Base-by-base conservation (phyloP, 2,329 filamentous ascomycete genomes). In the Corinectria fuckeliana region DNA sequence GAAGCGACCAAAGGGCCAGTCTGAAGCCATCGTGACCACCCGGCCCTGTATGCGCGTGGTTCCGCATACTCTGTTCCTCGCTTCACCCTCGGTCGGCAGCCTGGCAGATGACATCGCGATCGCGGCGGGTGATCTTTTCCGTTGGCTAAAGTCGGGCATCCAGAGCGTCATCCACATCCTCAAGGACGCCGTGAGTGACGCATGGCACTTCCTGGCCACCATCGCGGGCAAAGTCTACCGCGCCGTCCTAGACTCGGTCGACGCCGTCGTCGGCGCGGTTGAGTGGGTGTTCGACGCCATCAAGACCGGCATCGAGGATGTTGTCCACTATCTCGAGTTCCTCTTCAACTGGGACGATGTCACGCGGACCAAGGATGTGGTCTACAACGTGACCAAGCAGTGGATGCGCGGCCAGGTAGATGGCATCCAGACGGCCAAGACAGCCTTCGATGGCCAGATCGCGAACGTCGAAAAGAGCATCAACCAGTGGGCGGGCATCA, bases 201-300 rank as follows among this genome's bases (percentile, higher is more conserved):
- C 39, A 14, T 54, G 50, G 50, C 23, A 54, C 21, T 44, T 54
- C 21, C 11, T 54, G 4, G 50, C 32, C 23, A 36, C 42, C 13
- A 34, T 47, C 14, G n/a, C 20, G n/a, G 39, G 23, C 23, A 10
- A 54, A 16, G 28, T 36, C 13, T 54, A 54, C 21, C 38, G 16
- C 25, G 50, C 50, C 21, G 25, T 47, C 16, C 26, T 47, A 5
- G 39, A 54, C 39, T 18, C 52, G 5, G 28, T 55, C 8, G 52
- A 48, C 2, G 41, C 41, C 14, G 30, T 55, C 6, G 20, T 55
- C 18, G 20, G 30, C n/a, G 52, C 52, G 5, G 42, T 55, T 25
- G 26, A 55, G 23, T 55, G 30, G 41, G 41, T 55, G 1, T 48
- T 49, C 32, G 10, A 39, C 20, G 13, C 11, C 4, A 26, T 49